Conservation (phyloP, 257 asterid species). For the Capsicum baccatum region DNA sequence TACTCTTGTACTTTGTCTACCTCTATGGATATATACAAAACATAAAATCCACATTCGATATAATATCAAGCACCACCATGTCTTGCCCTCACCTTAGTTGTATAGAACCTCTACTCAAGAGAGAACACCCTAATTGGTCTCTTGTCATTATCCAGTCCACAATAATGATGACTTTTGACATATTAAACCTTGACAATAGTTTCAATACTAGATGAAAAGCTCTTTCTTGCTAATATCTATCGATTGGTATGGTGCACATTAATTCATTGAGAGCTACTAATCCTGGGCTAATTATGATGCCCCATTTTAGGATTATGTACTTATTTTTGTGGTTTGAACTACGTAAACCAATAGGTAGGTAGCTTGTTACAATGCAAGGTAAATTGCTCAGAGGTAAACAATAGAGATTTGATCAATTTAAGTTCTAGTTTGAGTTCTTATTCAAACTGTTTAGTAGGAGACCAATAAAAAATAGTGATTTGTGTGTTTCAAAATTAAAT, state of each 20-base stretch:
- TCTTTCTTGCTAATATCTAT: slow-evolving; percentile 40
- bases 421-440: too few relatives aligned
- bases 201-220: slow-evolving; percentile 42
- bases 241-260: slow-evolving; percentile 57
- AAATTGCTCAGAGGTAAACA: slow-evolving; percentile 29
- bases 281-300: slow-evolving; percentile 59
- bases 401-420: too few relatives aligned
- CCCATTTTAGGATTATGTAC: slow-evolving; percentile 49
- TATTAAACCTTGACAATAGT: slow-evolving; percentile 31
- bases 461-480: too few relatives aligned
- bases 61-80: slow-evolving; percentile 59
- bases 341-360: slow-evolving; percentile 39
- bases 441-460: too few relatives aligned
- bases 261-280: slow-evolving; percentile 49
- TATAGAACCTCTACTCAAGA: slow-evolving; percentile 49
- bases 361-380: slow-evolving; percentile 27
- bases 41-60: slow-evolving; percentile 42
- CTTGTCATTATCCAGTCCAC: slow-evolving; percentile 58
- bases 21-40: slow-evolving; percentile 36
- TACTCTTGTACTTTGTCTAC: slow-evolving; percentile 54
- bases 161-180: slow-evolving; percentile 59
- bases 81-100: slow-evolving; percentile 61
- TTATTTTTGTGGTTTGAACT: slow-evolving; percentile 55
- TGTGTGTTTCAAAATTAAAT: too few relatives aligned
- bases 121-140: slow-evolving; percentile 55